A percentile compares a stretch with the other conserved stretches of the same genome.
phyloP scores from a whole-genome alignment of 2,329 filamentous ascomycete species.

The Ophiostoma piceae region DNA sequence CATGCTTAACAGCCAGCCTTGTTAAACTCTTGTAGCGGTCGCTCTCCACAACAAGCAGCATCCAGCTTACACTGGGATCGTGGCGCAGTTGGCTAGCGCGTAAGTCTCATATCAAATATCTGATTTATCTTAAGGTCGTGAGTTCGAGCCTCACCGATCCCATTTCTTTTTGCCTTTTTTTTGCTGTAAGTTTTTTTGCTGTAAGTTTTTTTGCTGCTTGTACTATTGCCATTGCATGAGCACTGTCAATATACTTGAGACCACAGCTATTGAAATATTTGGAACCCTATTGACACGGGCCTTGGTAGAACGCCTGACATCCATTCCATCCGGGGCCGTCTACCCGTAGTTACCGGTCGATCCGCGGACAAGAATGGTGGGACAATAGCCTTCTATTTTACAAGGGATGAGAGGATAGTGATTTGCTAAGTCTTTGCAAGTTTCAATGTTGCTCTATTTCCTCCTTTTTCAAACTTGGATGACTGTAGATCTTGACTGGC shows the following conservation, averaged over 20 bases:
- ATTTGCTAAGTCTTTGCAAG: background rate
- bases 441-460: background rate
- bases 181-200: background rate
- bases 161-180: conserved; percentile 7
- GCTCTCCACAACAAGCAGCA: background rate
- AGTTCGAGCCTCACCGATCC: conserved; percentile 28
- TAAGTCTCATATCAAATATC: conserved; percentile 12
- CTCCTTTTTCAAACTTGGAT: background rate
- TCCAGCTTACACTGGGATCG: conserved; percentile 7
- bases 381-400: background rate
- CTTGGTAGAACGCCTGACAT: background rate
- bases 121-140: conserved; percentile 26
- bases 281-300: background rate
- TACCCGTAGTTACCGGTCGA: background rate
- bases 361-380: background rate
- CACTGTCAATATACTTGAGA: background rate
- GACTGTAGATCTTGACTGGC: background rate
- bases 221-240: background rate
- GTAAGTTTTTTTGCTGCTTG: background rate
- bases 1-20: background rate
- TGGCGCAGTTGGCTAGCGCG: conserved; percentile 14
- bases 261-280: background rate
- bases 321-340: background rate
- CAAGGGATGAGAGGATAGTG: background rate
- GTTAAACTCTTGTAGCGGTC: background rate